Evolutionary conservation across 257 asterid genomes (phyloP).

Genomic region (Ophiorrhiza pumila): DNA sequence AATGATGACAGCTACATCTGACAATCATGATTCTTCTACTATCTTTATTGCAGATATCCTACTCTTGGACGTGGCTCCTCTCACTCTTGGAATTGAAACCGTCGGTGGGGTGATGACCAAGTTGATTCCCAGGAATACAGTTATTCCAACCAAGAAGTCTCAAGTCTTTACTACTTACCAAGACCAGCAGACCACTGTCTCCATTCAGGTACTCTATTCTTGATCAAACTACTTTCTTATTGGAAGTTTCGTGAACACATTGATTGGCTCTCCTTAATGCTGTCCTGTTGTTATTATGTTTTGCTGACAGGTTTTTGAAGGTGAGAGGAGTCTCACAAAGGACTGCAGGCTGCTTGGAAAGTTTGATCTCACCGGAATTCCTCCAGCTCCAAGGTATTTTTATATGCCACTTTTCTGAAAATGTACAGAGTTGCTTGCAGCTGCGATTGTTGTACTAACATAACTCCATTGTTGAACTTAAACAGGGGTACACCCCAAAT

Average conservation of each 20-base stretch:
- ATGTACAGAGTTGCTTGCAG: background rate
- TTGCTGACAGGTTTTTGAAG: slow-evolving; percentile 76
- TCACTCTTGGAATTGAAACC: slow-evolving; percentile 95
- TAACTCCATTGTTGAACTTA: background rate
- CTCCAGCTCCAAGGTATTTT: slow-evolving; percentile 96
- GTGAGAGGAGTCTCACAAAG: slow-evolving; percentile 92
- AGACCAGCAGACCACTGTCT: slow-evolving; percentile 91
- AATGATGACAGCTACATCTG: background rate
- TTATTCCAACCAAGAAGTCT: slow-evolving; percentile 89
- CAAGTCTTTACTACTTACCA: slow-evolving; percentile 98
- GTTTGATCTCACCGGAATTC: slow-evolving; percentile 80
- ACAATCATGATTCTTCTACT: background rate
- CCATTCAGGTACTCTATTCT: slow-evolving; percentile 62
- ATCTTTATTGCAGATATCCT: slow-evolving; percentile 54
- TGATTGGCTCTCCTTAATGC: background rate
- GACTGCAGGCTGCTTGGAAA: slow-evolving; percentile 91
- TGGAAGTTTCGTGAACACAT: background rate
- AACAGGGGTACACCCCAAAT: slow-evolving; percentile 96
- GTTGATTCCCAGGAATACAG: slow-evolving; percentile 95
- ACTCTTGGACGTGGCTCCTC: slow-evolving; percentile 91
- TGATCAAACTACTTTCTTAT: background rate
- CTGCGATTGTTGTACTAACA: background rate
- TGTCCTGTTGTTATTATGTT: background rate
- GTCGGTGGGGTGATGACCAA: slow-evolving; percentile 99
- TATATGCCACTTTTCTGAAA: no score